A percentile compares a stretch with the other conserved stretches of the same genome.
These are phyloP conservation scores for Kwoniella dendrophila DNA, from an alignment of 768 basidiomycete genomes.

Conservation along the genomic window DNA sequence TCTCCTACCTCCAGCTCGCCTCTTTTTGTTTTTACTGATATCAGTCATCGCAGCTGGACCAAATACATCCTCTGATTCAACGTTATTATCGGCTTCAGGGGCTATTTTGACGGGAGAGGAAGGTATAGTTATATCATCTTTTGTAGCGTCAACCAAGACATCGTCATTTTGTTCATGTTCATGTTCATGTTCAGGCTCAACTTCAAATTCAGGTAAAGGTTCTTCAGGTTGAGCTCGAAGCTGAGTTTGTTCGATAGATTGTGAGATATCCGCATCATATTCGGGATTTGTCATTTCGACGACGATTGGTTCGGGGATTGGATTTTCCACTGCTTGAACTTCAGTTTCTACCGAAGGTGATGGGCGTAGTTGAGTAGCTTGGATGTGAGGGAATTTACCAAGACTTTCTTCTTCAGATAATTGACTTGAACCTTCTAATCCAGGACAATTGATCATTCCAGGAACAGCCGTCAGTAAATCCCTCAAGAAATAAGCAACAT, in stretches of 20 bases:
- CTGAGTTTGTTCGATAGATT: constrained; percentile 18
- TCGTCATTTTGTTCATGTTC: background rate
- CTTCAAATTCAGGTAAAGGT: background rate
- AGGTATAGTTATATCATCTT: background rate
- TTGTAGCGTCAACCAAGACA: background rate
- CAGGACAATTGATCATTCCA: constrained; percentile 37
- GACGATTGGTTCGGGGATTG: background rate
- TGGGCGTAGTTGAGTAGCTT: background rate
- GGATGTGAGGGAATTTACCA: constrained; percentile 31
- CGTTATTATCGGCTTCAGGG: background rate
- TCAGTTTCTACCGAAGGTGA: background rate
- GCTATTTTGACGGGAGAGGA: background rate
- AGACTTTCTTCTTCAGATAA: constrained; percentile 38
- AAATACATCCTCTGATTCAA: constrained; percentile 35
- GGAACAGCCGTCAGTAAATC: constrained; percentile 40
- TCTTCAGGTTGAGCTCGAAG: background rate
- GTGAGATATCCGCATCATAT: constrained; percentile 48
- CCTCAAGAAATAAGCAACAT: constrained; percentile 34
- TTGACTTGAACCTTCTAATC: constrained; percentile 24
- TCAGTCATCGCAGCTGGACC: constrained; percentile 28
- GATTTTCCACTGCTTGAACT: too few species aligned
- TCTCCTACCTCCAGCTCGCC: background rate
- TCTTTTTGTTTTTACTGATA: background rate
- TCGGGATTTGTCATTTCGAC: constrained; percentile 4
- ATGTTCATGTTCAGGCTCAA: background rate